Base-by-base conservation (phyloP, 2,329 filamentous ascomycete genomes). In the Tolypocladium endophyticum region DNA sequence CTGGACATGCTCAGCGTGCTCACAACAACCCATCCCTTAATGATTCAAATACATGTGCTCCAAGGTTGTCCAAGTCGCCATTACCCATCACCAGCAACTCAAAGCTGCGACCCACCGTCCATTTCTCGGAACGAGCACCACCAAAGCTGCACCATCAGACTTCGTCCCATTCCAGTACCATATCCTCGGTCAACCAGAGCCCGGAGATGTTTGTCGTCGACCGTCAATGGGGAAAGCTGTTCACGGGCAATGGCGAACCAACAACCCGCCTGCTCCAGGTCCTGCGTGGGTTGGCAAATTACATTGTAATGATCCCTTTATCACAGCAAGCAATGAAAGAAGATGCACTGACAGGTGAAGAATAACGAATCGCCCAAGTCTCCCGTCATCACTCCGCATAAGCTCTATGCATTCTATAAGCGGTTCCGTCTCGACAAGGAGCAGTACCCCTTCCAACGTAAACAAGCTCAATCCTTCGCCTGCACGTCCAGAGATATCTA, bases 181-280 rank as follows among this genome's bases (percentile, higher is more conserved):
- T 61, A n/a, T 59, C 62, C 3, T 61, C 61, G 9, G 54, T 43
- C 2, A 50, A 28, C 4, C 59, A 59, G 2, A 60, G 43, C 0
- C 59, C 61, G 11, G 45, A 55, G 12, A 45, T 67, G 12, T 71
- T 68, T 1, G 81, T 82, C 1, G 72, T 88, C 35, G 89, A 92
- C 69, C 83, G 82, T 68, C 86, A 87, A 68, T 96, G 91, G 91
- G 88, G 89, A 7, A 79, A 78, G 12, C 72, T 96, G 3, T 95
- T 95, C 68, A 85, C 88, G 55, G 76, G 79, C 3, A 78, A 85
- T 35, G 88, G 87, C 0, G 79, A 81, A 59, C 84, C 89, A 1
- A 92, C 90, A 0, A 72, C 79, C 55, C 80, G 89, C 57, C 78
- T 93, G 20, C 82, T 83, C 0, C 83, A 92, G 64, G 85, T 94